Evolutionary conservation across 2,329 filamentous ascomycete genomes (phyloP), one percentile per base, ranked within the genome.

Genomic region (Trichoderma sp.): DNA sequence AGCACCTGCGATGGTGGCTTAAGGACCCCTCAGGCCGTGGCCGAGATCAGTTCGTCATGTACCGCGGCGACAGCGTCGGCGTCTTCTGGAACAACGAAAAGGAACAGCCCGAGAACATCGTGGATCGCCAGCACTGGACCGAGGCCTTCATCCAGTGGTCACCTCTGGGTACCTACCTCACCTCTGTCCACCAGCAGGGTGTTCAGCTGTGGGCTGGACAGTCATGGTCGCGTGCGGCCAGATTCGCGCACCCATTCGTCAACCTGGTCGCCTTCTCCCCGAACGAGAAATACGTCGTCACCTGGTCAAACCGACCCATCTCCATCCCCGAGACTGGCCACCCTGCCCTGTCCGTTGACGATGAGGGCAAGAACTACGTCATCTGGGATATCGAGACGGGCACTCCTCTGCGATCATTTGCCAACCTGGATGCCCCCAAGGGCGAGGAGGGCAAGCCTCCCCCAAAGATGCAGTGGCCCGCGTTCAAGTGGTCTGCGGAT

Each of bases 11-110:
- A 75, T 98, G 91, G 77, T 99, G 93, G 89, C 83, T 99, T 72
- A 90, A 90, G 70, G 95, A 99, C 74, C 83, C 89, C 66, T 82
- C 82, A 63, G 87, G 84, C 62, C 92, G 92, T 71, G 92, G 92
- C 70, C 89, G 95, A 68, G 95, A 99, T 76, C 94, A 99, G 82
- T 95, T 98, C 73, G 91, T 91, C 77, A 93, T 98, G 87, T 97
- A 91, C 83, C 89, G 92, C 61, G 91, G 89, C 71, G 95, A 99
- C 61, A 90, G 89, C 68, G 95, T 99, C 44, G 93, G 93, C 66
- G 90, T 99, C 6, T 97, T 91, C 84, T 99, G 94, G 94, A 98
- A 98, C 82, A 96, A 96, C 83, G 95, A 96, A 80, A 94, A 90
- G 79, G 93, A 97, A 67, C 79, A 84, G 24, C 93, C 94, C 5